phyloP scores from a whole-genome alignment of 257 asterid species.

The Scutellaria galericulata region DNA sequence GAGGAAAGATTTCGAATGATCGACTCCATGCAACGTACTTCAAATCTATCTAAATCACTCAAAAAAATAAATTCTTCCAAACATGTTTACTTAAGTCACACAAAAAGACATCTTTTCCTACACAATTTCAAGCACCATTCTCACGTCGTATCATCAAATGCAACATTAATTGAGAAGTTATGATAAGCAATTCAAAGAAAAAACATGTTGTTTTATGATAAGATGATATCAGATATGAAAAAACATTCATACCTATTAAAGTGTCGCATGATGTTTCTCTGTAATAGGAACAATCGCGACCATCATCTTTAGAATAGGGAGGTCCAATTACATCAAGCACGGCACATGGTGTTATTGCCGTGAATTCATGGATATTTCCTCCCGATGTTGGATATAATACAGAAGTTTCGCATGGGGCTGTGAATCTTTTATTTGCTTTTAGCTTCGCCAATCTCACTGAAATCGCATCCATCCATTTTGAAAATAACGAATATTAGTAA shows the following conservation, averaged over 20 bases:
- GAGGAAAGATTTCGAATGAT: too few species aligned
- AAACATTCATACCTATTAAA: slow-evolving; percentile 39
- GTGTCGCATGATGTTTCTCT: slow-evolving; percentile 46
- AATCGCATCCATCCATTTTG: slow-evolving; percentile 19
- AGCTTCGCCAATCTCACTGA: slow-evolving; percentile 66
- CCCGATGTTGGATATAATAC: slow-evolving; percentile 89
- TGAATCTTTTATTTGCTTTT: slow-evolving; percentile 54
- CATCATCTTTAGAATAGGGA: slow-evolving; percentile 71
- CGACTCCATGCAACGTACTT: too few species aligned
- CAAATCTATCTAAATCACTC: too few species aligned
- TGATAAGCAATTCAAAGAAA: too few species aligned
- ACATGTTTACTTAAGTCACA: too few species aligned
- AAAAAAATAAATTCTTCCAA: too few species aligned
- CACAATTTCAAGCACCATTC: neutral
- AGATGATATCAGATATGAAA: neutral
- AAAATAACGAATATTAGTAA: too few species aligned
- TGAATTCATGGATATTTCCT: slow-evolving; percentile 85
- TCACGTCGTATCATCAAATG: neutral
- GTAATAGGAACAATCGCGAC: slow-evolving; percentile 73
- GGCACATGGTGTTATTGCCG: slow-evolving; percentile 81
- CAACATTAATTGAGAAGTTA: neutral
- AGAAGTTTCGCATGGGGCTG: slow-evolving; percentile 67
- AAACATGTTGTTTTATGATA: too few species aligned
- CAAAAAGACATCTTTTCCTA: too few species aligned
- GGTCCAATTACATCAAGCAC: slow-evolving; percentile 87